Percentiles rank a stretch among this genome's conserved stretches.
These are phyloP conservation scores for Solanum hybrid DNA, from an alignment of 305 asterid genomes.

Conservation along the genomic window DNA sequence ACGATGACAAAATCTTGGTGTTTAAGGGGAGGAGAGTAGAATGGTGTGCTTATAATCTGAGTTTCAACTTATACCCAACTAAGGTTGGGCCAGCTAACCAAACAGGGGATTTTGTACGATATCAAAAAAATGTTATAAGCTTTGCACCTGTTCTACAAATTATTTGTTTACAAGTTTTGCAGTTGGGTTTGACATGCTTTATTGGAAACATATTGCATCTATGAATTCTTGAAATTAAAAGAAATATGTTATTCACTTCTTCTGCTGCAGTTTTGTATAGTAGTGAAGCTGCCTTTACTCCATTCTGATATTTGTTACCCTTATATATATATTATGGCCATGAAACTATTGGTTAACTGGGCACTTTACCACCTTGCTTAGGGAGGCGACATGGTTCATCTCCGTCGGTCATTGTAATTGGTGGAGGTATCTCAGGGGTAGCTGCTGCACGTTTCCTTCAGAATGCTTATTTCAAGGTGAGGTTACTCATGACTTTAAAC, in stretches of 20 bases:
- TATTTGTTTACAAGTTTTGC: neutral
- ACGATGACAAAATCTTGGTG: neutral
- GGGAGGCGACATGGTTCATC: constrained; percentile 40
- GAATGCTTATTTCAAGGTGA: constrained; percentile 73
- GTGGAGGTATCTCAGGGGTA: constrained; percentile 94
- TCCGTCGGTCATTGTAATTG: constrained; percentile 74
- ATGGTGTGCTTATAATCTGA: neutral
- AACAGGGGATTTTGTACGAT: neutral
- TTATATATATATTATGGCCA: neutral
- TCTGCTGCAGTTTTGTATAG: neutral
- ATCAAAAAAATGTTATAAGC: neutral
- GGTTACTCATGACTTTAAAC: neutral
- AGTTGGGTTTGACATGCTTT: neutral
- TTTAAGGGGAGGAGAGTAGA: neutral
- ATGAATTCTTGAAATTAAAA: neutral
- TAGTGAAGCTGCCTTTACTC: neutral
- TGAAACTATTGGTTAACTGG: constrained; percentile 16
- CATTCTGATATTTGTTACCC: neutral
- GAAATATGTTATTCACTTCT: neutral
- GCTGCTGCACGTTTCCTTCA: constrained; percentile 81
- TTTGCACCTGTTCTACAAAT: neutral
- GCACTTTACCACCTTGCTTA: constrained; percentile 33
- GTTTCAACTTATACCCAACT: neutral
- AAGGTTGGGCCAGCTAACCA: neutral
- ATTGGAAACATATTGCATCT: neutral